These are phyloP conservation scores for Sonneratia caseolaris DNA, from an alignment of 345 rosid genomes.

Conservation along the genomic window DNA sequence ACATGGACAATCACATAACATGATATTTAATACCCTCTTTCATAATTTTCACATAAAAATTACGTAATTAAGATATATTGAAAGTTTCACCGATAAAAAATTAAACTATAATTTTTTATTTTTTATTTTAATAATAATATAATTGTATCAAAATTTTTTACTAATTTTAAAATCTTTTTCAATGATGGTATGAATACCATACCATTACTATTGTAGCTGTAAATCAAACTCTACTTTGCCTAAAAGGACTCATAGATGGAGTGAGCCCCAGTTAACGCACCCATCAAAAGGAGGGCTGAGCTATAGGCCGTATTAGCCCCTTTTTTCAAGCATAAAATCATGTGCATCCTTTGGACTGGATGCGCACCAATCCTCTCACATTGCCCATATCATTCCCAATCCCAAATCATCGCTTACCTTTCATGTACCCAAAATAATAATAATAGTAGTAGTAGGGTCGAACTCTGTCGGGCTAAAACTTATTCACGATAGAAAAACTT, in stretches of 20 bases:
- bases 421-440: too few species aligned
- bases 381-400: neutral
- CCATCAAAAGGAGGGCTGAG: neutral
- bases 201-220: neutral
- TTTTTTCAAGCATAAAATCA: conserved; percentile 19
- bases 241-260: conserved; percentile 3
- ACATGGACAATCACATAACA: too few species aligned
- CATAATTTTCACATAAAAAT: too few species aligned
- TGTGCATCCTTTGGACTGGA: conserved; percentile 10
- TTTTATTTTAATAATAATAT: too few species aligned
- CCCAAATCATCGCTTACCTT: neutral
- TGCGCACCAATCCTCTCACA: neutral
- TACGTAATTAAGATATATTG: too few species aligned
- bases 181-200: conserved; percentile 12
- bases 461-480: neutral
- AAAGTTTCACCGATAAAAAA: too few species aligned
- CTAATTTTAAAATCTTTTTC: too few species aligned
- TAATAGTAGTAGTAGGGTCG: neutral
- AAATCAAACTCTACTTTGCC: conserved; percentile 12
- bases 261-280: conserved; percentile 17
- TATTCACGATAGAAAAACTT: too few species aligned
- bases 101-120: too few species aligned
- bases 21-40: too few species aligned
- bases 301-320: neutral
- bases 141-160: too few species aligned